Evolutionary conservation across 2,329 filamentous ascomycete species (phyloP).

Genomic region (Chaetomiaceae sp.): DNA sequence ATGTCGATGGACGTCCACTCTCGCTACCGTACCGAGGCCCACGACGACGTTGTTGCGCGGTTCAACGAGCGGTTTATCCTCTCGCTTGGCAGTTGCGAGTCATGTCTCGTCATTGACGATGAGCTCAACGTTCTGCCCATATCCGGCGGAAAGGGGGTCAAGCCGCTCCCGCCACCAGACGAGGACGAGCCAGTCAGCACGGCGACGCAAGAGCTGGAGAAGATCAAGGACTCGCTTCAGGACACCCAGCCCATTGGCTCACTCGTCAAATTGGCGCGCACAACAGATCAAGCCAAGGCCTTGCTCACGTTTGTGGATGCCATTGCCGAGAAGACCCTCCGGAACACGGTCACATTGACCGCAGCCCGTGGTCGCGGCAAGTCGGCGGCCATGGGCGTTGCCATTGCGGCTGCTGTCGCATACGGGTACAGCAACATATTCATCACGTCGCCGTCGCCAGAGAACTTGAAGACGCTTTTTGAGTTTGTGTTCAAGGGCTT

Average conservation of each 20-base stretch:
- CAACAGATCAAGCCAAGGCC: conserved; percentile 92
- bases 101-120: conserved; percentile 93
- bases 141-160: conserved; percentile 87
- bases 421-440: conserved; percentile 99
- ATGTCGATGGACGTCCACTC: conserved; percentile 97
- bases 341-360: conserved; percentile 88
- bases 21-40: conserved; percentile 90
- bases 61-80: conserved; percentile 98
- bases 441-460: conserved; percentile 93
- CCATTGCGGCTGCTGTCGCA: conserved; percentile 87
- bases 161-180: conserved; percentile 70
- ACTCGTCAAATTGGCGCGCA: conserved; percentile 77
- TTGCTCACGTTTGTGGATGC: conserved; percentile 95
- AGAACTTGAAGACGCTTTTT: conserved; percentile 97
- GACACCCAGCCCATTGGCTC: conserved; percentile 84
- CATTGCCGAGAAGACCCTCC: conserved; percentile 90
- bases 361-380: conserved; percentile 94
- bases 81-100: conserved; percentile 89
- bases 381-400: conserved; percentile 90
- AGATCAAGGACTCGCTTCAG: conserved; percentile 78
- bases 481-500: conserved; percentile 99
- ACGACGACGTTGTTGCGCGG: conserved; percentile 86
- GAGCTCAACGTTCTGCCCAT: conserved; percentile 97
- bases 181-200: conserved; percentile 66
- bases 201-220: conserved; percentile 69